Evolutionary conservation across 1,139 yeast genomes (phyloP).

Genomic region (Wickerhamomyces sp.): DNA sequence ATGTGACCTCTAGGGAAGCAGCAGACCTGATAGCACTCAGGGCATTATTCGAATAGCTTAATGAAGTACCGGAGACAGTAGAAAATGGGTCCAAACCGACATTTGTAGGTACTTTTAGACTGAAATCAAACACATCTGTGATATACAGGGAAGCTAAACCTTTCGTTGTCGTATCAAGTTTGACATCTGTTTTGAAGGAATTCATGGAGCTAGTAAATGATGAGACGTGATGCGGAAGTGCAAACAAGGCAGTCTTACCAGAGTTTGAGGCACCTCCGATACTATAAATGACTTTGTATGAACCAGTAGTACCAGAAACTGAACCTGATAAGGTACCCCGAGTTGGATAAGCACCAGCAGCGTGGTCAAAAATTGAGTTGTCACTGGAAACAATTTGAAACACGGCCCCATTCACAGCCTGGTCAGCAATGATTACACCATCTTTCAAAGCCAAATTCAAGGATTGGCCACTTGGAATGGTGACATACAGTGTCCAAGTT

Average conservation of each 20-base stretch:
- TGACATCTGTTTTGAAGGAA: constrained; percentile 30
- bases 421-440: constrained; percentile 43
- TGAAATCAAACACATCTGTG: constrained; percentile 44
- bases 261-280: constrained; percentile 31
- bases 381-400: constrained; percentile 37
- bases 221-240: constrained; percentile 65
- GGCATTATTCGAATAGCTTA: constrained; percentile 36
- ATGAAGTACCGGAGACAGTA: constrained; percentile 30
- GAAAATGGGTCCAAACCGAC: constrained; percentile 60
- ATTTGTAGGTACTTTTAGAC: constrained; percentile 39
- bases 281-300: constrained; percentile 33
- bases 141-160: constrained; percentile 60
- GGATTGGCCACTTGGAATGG: constrained; percentile 31
- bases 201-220: constrained; percentile 30
- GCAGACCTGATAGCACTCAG: constrained; percentile 38
- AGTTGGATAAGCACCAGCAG: constrained; percentile 45
- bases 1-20: constrained; percentile 46
- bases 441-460: constrained; percentile 40
- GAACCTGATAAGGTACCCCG: constrained; percentile 28
- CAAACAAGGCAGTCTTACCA: constrained; percentile 39
- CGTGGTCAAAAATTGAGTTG: constrained; percentile 42
- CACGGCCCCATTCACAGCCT: constrained; percentile 29
- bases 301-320: constrained; percentile 23
- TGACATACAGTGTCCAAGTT: constrained; percentile 44
- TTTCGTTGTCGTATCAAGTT: constrained; percentile 60